Base-by-base conservation (phyloP, 768 basidiomycete species). In the Thelephora aurantiotincta region DNA sequence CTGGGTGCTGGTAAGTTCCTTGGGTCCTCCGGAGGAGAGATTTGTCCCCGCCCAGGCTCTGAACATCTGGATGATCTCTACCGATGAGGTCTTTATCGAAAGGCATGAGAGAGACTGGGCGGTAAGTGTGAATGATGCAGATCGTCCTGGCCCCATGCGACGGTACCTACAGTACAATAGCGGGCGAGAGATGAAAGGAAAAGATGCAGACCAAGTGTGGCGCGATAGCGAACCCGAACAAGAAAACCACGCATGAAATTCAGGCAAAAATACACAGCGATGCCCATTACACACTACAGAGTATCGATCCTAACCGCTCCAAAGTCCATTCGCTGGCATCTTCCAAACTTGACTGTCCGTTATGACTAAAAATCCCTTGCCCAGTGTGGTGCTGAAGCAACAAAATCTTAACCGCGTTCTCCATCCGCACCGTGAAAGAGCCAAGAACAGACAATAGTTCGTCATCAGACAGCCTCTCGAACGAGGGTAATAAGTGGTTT, bases 361-460 rank as follows among this genome's bases (percentile, higher is more conserved):
- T 22, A 14, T 41, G 18, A 18, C 12, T 41, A 22, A 41, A 41
- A 18, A 41, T 41, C 38, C 38, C 38, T 18, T 22, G 38, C 14
- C 38, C 22, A 18, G 38, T 41, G 38, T 18, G 38, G 2, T 48
- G 54, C 30, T 50, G 45, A 35, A 60, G 44, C 36, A 58, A 50
- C 13, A 61, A 51, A 45, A 50, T 50, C 34, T 57, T 52, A 22
- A 59, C 52, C 37, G 83, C 75, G 58, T 92, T 91, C 58, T 87
- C 80, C 47, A 92, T 78, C 37, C 92, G 72, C 6, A 76, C 65
- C 26, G 82, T 69, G 45, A 94, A 59, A 11, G 80, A 85, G 54
- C 91, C 84, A 30, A 96, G 68, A n/a, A 88, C 64, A 50, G 74
- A 63, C 63, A 80, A 73, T 46, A 92, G 63, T 50, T 93, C 85